phyloP scores from a whole-genome alignment of 129 eudicot species.

The Tagetes erecta region DNA sequence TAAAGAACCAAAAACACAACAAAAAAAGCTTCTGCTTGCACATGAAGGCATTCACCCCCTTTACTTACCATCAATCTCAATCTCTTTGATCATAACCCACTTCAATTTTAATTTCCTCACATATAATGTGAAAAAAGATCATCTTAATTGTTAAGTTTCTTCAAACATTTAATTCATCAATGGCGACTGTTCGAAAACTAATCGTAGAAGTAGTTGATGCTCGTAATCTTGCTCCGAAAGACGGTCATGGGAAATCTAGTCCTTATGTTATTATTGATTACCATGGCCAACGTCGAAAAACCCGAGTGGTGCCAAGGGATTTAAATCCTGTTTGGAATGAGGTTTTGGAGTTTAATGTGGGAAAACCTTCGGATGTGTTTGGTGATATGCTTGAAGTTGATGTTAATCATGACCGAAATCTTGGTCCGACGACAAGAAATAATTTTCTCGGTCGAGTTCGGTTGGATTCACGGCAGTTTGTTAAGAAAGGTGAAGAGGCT shows the following conservation, averaged over 20 bases:
- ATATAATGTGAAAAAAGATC: conserved; percentile 3
- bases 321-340: conserved; percentile 90
- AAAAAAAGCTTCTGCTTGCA: conserved; percentile 46
- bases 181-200: conserved; percentile 57
- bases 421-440: conserved; percentile 78
- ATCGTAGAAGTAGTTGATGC: conserved; percentile 80
- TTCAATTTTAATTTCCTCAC: neutral
- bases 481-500: conserved; percentile 90
- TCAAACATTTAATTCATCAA: conserved; percentile 18
- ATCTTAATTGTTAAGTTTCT: neutral
- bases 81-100: conserved; percentile 11
- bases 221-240: conserved; percentile 59
- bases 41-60: conserved; percentile 65
- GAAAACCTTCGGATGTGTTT: conserved; percentile 67
- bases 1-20: neutral
- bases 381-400: conserved; percentile 86
- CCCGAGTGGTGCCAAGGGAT: conserved; percentile 58
- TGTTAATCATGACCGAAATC: conserved; percentile 60
- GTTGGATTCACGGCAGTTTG: conserved; percentile 72
- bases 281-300: conserved; percentile 75
- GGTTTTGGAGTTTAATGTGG: conserved; percentile 67
- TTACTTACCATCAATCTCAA: conserved; percentile 24
- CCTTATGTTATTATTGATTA: conserved; percentile 76
- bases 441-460: conserved; percentile 80
- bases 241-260: conserved; percentile 83